phyloP scores from a whole-genome alignment of 2,329 filamentous ascomycete genomes.

The Aspergillus quadricinctus region DNA sequence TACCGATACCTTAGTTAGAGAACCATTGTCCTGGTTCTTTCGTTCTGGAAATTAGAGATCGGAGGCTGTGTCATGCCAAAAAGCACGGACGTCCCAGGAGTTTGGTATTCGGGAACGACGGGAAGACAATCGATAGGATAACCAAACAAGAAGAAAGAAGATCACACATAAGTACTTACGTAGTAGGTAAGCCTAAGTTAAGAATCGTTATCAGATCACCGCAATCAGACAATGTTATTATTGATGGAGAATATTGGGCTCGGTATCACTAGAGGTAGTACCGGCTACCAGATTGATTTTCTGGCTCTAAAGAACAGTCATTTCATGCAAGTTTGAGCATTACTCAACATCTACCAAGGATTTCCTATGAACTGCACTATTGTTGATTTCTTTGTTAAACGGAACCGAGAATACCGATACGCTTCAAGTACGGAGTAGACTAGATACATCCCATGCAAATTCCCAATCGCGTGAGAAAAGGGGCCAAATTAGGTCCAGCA shows the following conservation, averaged over 20 bases:
- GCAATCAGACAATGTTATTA: neutral
- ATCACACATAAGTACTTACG: neutral
- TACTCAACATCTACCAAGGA: neutral
- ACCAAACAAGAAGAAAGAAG: neutral
- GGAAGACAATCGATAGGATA: neutral
- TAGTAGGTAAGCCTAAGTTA: too few species aligned
- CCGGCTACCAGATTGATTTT: neutral
- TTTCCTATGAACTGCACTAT: neutral
- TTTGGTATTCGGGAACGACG: neutral
- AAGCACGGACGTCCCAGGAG: slow-evolving; percentile 19
- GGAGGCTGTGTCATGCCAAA: neutral
- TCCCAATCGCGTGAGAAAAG: neutral
- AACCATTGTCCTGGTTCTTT: neutral
- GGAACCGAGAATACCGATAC: neutral
- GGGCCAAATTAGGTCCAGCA: neutral
- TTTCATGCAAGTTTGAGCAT: neutral
- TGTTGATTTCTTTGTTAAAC: neutral
- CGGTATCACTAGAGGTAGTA: neutral
- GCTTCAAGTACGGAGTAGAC: too few species aligned
- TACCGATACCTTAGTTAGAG: neutral
- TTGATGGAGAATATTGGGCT: neutral
- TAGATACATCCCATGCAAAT: neutral
- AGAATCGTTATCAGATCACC: too few species aligned
- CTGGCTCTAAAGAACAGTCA: neutral
- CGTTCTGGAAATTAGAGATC: neutral